These are phyloP conservation scores for Xylaria sp. DNA, from an alignment of 2,329 filamentous ascomycete genomes.

Conservation along the genomic window DNA sequence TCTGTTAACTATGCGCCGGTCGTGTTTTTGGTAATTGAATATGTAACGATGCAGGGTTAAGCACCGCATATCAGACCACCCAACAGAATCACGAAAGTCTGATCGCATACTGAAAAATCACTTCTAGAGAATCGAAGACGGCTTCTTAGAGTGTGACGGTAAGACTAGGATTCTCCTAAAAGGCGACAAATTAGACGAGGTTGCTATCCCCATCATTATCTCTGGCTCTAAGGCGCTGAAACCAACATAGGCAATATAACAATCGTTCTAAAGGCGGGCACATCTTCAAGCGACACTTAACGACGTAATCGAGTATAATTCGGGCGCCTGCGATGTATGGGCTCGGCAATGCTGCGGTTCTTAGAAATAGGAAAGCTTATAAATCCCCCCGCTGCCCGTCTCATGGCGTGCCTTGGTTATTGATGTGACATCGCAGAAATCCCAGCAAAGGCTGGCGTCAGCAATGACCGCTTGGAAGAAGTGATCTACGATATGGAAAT, in stretches of 20 bases:
- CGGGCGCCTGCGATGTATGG: background rate
- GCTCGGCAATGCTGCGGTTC: background rate
- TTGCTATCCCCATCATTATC: too few species aligned
- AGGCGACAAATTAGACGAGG: too few species aligned
- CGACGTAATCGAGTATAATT: slow-evolving; percentile 5
- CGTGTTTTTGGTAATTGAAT: too few species aligned
- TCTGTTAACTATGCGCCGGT: too few species aligned
- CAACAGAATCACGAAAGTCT: too few species aligned
- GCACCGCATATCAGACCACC: too few species aligned
- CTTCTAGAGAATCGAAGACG: too few species aligned
- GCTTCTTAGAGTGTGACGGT: too few species aligned
- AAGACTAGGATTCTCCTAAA: too few species aligned
- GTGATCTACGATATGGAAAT: too few species aligned
- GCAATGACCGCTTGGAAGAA: background rate
- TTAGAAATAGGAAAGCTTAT: background rate
- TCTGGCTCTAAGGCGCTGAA: background rate
- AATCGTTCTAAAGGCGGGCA: background rate
- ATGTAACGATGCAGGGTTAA: too few species aligned
- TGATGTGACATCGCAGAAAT: background rate
- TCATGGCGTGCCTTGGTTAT: background rate
- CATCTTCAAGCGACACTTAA: background rate
- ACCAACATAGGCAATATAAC: background rate
- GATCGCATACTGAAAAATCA: too few species aligned
- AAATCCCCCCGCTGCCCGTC: background rate
- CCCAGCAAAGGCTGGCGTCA: background rate